Conservation (phyloP, 2,329 filamentous ascomycete species). For the Madurella fahalii region DNA sequence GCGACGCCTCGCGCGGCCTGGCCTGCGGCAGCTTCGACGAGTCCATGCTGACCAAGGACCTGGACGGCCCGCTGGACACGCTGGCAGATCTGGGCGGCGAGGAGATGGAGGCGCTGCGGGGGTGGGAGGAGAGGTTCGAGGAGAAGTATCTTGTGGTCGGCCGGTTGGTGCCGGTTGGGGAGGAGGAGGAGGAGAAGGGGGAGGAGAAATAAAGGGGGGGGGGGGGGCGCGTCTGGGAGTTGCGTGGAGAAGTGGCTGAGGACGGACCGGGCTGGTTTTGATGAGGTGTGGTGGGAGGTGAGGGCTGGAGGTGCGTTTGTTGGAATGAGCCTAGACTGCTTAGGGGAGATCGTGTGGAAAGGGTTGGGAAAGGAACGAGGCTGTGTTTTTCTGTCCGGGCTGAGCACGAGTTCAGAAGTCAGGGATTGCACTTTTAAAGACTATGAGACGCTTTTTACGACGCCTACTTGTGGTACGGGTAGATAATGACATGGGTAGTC, state of each 20-base stretch:
- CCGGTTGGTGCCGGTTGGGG: constrained; percentile 60
- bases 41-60: constrained; percentile 89
- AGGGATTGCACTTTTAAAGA: too few species aligned
- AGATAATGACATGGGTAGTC: not conserved
- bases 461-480: too few species aligned
- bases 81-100: constrained; percentile 68
- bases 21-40: constrained; percentile 91
- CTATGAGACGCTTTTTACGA: too few species aligned
- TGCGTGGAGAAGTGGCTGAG: not conserved
- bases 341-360: too few species aligned
- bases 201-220: constrained; percentile 20
- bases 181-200: constrained; percentile 31
- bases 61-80: constrained; percentile 76
- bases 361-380: too few species aligned
- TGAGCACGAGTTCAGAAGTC: too few species aligned
- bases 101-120: constrained; percentile 75
- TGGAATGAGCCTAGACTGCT: too few species aligned
- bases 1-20: constrained; percentile 83
- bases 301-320: not conserved
- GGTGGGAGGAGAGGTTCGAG: constrained; percentile 90
- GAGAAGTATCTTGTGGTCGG: constrained; percentile 97
- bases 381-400: too few species aligned
- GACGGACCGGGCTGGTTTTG: not conserved
- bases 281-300: not conserved
- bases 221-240: not conserved